These are phyloP conservation scores for Pouteria campechiana DNA, from an alignment of 179 eudicot genomes.

Conservation along the genomic window DNA sequence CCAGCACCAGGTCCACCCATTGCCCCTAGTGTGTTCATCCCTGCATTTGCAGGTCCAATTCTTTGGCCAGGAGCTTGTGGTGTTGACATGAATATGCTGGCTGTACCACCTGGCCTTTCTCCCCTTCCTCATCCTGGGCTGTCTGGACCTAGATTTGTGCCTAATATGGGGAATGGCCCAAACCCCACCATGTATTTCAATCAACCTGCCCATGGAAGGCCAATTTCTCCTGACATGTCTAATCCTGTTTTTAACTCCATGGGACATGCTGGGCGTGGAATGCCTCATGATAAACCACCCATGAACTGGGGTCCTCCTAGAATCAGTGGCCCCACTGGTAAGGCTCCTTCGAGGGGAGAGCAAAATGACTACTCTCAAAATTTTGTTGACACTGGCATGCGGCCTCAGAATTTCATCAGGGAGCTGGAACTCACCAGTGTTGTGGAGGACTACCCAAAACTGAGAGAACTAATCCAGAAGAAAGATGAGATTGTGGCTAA, in stretches of 20 bases:
- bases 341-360: slow-evolving; percentile 99
- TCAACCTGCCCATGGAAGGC: slow-evolving; percentile 67
- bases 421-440: slow-evolving; percentile 87
- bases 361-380: slow-evolving; percentile 98
- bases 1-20: slow-evolving; percentile 77
- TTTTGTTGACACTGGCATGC: slow-evolving; percentile 92
- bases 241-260: slow-evolving; percentile 48
- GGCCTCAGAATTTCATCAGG: slow-evolving; percentile 92
- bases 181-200: slow-evolving; percentile 53
- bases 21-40: slow-evolving; percentile 64
- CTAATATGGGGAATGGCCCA: slow-evolving; percentile 51
- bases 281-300: slow-evolving; percentile 43
- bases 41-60: slow-evolving; percentile 76
- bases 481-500: slow-evolving; percentile 93
- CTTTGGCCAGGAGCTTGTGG: slow-evolving; percentile 83
- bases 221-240: slow-evolving; percentile 38
- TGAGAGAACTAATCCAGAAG: slow-evolving; percentile 94
- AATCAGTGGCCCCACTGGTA: slow-evolving; percentile 61
- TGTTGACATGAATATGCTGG: slow-evolving; percentile 70
- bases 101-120: slow-evolving; percentile 53
- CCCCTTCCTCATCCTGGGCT: slow-evolving; percentile 61
- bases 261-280: slow-evolving; percentile 48
- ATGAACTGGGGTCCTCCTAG: slow-evolving; percentile 68
- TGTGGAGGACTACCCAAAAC: slow-evolving; percentile 96
- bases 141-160: slow-evolving; percentile 54